These are phyloP conservation scores for Geotrichum carabidarum DNA, from an alignment of 1,139 yeast genomes.

Conservation along the genomic window DNA sequence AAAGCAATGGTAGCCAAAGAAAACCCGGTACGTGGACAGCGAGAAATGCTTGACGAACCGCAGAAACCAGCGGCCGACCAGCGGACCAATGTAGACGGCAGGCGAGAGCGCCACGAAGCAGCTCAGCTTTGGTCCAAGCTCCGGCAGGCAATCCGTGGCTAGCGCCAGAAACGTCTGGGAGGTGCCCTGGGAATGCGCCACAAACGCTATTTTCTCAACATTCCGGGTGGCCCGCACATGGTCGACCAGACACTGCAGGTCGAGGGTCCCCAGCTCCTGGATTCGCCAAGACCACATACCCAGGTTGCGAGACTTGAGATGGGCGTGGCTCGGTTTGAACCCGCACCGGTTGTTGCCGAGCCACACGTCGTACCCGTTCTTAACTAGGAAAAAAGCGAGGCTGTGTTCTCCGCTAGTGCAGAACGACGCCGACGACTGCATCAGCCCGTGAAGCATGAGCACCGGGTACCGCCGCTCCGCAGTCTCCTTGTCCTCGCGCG, in stretches of 20 bases:
- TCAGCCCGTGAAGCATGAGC: slow-evolving; percentile 73
- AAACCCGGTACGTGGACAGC: slow-evolving; percentile 33
- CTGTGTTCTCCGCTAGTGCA: slow-evolving; percentile 74
- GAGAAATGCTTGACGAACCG: slow-evolving; percentile 35
- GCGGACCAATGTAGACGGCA: slow-evolving; percentile 78
- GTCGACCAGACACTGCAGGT: slow-evolving; percentile 67
- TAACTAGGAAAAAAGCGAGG: slow-evolving; percentile 57
- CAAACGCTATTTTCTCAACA: slow-evolving; percentile 51
- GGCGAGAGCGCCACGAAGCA: slow-evolving; percentile 79
- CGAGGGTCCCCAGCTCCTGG: slow-evolving; percentile 68
- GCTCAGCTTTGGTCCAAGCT: slow-evolving; percentile 47
- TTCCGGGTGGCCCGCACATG: slow-evolving; percentile 47
- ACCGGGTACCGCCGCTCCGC: slow-evolving; percentile 49
- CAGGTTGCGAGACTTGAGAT: slow-evolving; percentile 45
- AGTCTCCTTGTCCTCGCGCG: slow-evolving; percentile 37
- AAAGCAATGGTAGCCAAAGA: slow-evolving; percentile 48
- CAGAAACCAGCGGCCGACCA: slow-evolving; percentile 54
- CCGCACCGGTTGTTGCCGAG: slow-evolving; percentile 89
- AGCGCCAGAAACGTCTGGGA: slow-evolving; percentile 69
- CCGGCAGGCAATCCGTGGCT: slow-evolving; percentile 46
- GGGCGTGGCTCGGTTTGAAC: slow-evolving; percentile 59
- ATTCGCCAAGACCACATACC: slow-evolving; percentile 75
- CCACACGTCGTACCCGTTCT: slow-evolving; percentile 84
- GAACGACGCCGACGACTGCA: slow-evolving; percentile 82
- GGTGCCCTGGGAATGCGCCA: slow-evolving; percentile 92